Base-by-base conservation (phyloP, 768 basidiomycete genomes). In the Serendipita sp. region DNA sequence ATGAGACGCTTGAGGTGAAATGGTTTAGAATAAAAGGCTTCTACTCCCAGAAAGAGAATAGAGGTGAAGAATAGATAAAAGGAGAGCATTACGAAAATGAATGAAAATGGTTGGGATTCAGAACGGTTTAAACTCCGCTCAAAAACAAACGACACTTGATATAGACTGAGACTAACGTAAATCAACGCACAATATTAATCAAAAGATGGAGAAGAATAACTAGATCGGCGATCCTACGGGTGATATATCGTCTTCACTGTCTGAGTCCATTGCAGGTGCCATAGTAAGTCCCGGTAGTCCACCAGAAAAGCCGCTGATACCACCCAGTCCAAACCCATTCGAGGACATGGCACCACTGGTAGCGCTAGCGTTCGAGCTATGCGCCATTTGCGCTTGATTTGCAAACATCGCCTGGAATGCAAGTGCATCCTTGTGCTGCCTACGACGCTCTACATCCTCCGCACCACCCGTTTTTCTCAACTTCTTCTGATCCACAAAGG, bases 391-490 rank as follows among this genome's bases (percentile, higher is more conserved):
- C 1, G 48, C 53, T 28, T 30, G 30, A 26, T 62, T 43, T 7
- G 62, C 60, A 70, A 93, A 93, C 90, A 97, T 95, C 31, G 88
- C 88, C 75, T 86, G 92, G 66, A 98, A 74, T 22, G 90, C 84
- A 74, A 82, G 72, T 61, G 93, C 92, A 70, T 88, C 90, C 72
- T 83, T 78, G 71, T 82, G 82, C 77, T 92, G 87, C 68, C 94
- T 77, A 67, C 94, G 79, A 63, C 95, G 78, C 75, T 99, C 95
- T 24, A 76, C 80, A 75, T 95, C 91, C 72, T 94, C 90, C 24
- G 90, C 87, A 14, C 92, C 94, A 28, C 94, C 95, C 17, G 94
- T 99, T 88, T 92, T 86, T 78, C 83, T 90, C 71, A 99, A 74
- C 75, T 87, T 93, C 78, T 88, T 88, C 65, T 84, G 82, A 3